These are phyloP conservation scores for Colletotrichum sp. DNA, from an alignment of 2,329 filamentous ascomycete species.

Conservation along the genomic window DNA sequence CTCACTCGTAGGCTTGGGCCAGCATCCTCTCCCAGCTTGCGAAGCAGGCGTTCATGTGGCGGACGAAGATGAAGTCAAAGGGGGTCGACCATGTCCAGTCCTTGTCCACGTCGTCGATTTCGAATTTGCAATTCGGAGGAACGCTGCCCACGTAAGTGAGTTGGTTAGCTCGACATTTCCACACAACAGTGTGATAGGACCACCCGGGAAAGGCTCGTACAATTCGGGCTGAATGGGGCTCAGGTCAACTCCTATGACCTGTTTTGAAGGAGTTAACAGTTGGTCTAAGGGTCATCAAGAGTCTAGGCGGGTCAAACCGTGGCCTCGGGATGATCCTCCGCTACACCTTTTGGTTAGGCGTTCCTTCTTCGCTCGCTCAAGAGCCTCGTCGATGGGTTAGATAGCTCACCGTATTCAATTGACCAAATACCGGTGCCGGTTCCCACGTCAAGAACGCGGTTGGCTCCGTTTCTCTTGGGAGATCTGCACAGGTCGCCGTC, in stretches of 20 bases:
- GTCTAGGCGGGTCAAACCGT: neutral
- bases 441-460: constrained; percentile 23
- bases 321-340: constrained; percentile 33
- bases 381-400: too few relatives aligned
- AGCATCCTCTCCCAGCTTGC: constrained; percentile 26
- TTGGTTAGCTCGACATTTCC: too few relatives aligned
- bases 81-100: constrained; percentile 34
- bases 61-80: constrained; percentile 33
- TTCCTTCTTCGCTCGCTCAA: neutral
- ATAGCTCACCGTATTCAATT: neutral
- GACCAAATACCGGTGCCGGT: constrained; percentile 20
- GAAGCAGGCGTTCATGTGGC: constrained; percentile 18
- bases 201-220: constrained; percentile 17
- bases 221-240: constrained; percentile 37
- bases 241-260: constrained; percentile 33
- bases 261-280: neutral
- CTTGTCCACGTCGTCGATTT: constrained; percentile 40
- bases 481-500: constrained; percentile 31
- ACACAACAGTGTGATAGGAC: constrained; percentile 13
- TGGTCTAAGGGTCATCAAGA: neutral
- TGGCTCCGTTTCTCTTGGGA: constrained; percentile 26
- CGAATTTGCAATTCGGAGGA: constrained; percentile 49
- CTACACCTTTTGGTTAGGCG: neutral
- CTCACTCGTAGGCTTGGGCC: constrained; percentile 23
- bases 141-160: constrained; percentile 27